Percentiles rank a stretch among this genome's conserved stretches.
phyloP scores from a whole-genome alignment of 164 flowering plant species.

The Protea cynaroides region DNA sequence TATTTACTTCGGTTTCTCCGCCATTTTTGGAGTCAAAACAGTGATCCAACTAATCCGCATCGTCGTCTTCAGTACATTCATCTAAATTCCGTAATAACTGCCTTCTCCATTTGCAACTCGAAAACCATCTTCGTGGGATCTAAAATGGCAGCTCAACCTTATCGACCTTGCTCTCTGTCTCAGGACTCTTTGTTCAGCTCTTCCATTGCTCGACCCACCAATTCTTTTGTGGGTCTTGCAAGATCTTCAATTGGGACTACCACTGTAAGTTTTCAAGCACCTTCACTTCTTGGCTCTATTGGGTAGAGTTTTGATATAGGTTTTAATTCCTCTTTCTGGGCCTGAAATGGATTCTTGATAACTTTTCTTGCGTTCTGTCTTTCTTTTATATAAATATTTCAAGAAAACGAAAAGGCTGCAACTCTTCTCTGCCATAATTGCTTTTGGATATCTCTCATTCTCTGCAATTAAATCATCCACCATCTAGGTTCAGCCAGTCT shows the following conservation, averaged over 20 bases:
- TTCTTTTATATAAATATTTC: too few species aligned
- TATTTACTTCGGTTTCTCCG: slow-evolving; percentile 39
- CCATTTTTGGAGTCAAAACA: slow-evolving; percentile 30
- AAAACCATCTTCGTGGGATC: neutral
- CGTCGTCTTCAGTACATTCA: slow-evolving; percentile 2
- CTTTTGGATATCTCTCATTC: too few species aligned
- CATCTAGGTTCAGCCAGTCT: too few species aligned
- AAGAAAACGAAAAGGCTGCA: too few species aligned
- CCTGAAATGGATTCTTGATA: too few species aligned
- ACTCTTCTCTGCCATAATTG: too few species aligned
- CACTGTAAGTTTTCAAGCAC: slow-evolving; percentile 11
- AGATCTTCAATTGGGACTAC: slow-evolving; percentile 1
- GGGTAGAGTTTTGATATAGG: too few species aligned
- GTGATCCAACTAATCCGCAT: neutral
- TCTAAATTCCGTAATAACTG: slow-evolving; percentile 6
- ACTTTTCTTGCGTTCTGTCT: too few species aligned
- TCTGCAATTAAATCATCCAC: too few species aligned
- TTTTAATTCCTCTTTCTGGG: too few species aligned
- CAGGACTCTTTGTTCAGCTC: slow-evolving; percentile 9
- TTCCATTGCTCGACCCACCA: neutral
- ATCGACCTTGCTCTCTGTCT: slow-evolving; percentile 7
- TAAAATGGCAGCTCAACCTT: slow-evolving; percentile 18
- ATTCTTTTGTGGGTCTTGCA: slow-evolving; percentile 6
- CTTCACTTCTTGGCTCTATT: neutral
- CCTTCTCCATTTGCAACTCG: slow-evolving; percentile 1